phyloP scores from a whole-genome alignment of 805 yeast genomes.

The Myxozyma neglecta region DNA sequence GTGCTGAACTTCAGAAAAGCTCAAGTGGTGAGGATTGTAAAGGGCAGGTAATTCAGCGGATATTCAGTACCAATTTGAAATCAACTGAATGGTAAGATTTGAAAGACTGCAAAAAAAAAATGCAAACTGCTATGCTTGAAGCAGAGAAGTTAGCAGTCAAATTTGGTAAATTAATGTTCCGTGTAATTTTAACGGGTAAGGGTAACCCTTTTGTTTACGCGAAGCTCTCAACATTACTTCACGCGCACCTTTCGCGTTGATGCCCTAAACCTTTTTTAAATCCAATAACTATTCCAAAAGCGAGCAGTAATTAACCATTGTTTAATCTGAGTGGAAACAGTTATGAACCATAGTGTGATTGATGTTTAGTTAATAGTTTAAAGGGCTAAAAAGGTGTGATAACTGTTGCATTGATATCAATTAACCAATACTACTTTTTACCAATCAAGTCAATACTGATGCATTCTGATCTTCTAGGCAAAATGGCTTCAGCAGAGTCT shows the following conservation, averaged over 20 bases:
- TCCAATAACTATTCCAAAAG: not conserved
- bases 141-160: not conserved
- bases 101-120: not conserved
- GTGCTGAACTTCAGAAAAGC: not conserved
- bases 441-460: not conserved
- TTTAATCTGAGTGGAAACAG: too few relatives aligned
- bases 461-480: not conserved
- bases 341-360: not conserved
- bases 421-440: not conserved
- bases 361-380: not conserved
- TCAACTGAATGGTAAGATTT: not conserved
- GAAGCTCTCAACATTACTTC: not conserved
- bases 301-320: too few relatives aligned
- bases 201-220: not conserved
- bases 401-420: too few relatives aligned
- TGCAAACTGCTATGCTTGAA: not conserved
- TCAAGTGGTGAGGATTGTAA: not conserved
- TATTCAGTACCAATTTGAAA: not conserved
- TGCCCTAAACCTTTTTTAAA: not conserved
- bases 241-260: conserved; percentile 5
- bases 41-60: conserved; percentile 8
- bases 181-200: not conserved
- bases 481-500: not conserved
- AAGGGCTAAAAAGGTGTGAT: too few relatives aligned
- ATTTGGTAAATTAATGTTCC: not conserved